Conservation (phyloP, 1,284 basidiomycete genomes). For the Inonotus hispidus region DNA sequence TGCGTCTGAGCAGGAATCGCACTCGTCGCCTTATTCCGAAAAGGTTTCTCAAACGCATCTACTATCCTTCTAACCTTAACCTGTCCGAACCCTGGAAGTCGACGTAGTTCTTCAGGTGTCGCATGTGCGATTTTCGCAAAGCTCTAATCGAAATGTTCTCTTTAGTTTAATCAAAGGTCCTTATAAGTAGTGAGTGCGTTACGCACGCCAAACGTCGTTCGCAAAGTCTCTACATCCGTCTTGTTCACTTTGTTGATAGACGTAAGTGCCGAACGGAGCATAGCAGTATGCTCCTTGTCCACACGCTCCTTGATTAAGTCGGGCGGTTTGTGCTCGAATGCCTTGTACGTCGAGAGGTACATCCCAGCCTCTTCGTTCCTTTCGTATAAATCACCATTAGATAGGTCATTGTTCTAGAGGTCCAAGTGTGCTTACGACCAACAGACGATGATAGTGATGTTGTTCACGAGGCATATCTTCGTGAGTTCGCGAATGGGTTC, state of each 20-base stretch:
- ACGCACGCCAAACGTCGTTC: constrained; percentile 89
- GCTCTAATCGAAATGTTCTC: constrained; percentile 47
- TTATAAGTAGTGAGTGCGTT: neutral
- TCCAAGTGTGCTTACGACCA: constrained; percentile 67
- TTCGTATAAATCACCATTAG: constrained; percentile 4
- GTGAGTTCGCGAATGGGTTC: constrained; percentile 90
- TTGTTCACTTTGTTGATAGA: constrained; percentile 94
- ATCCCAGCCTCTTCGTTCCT: constrained; percentile 89
- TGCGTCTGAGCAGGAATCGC: constrained; percentile 32
- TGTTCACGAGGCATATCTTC: constrained; percentile 89
- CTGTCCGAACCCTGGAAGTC: constrained; percentile 90
- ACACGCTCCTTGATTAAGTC: constrained; percentile 91
- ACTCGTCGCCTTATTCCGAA: constrained; percentile 58
- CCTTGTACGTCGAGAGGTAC: constrained; percentile 89
- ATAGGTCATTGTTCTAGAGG: neutral
- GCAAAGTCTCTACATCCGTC: constrained; percentile 92
- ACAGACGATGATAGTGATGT: constrained; percentile 86
- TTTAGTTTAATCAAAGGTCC: constrained; percentile 4
- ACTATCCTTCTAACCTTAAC: constrained; percentile 86
- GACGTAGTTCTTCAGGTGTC: constrained; percentile 68
- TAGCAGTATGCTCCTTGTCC: constrained; percentile 81
- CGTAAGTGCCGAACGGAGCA: constrained; percentile 84
- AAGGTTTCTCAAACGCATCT: constrained; percentile 74
- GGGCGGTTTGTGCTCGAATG: constrained; percentile 90
- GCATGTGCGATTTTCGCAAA: constrained; percentile 77